These are phyloP conservation scores for Boletales sp. DNA, from an alignment of 768 basidiomycete genomes.

Conservation along the genomic window DNA sequence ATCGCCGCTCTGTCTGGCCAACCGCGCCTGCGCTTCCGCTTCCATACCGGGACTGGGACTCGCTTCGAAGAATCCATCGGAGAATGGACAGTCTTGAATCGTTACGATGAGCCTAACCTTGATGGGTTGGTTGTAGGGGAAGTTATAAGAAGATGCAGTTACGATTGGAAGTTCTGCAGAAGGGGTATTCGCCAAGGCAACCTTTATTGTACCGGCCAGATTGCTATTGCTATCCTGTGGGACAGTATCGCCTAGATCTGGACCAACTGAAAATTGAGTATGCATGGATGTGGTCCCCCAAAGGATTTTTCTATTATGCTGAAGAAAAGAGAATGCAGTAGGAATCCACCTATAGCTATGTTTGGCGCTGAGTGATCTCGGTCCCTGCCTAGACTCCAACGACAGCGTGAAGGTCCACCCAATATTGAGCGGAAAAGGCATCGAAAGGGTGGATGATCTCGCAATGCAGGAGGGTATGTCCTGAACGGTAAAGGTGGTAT, in stretches of 20 bases:
- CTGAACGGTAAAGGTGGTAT: constrained; percentile 2
- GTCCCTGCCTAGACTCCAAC: constrained; percentile 2
- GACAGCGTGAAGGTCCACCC: constrained; percentile 17
- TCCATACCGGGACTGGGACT: background rate
- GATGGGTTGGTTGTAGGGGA: background rate
- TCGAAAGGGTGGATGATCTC: background rate
- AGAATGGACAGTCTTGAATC: constrained; percentile 13
- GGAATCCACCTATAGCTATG: constrained; percentile 3
- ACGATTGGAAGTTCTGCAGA: background rate
- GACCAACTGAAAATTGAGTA: constrained; percentile 4
- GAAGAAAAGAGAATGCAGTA: constrained; percentile 8
- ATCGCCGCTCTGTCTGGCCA: constrained; percentile 5
- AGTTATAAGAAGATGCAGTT: background rate
- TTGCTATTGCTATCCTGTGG: too few species aligned
- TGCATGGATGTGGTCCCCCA: constrained; percentile 14
- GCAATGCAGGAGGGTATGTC: background rate
- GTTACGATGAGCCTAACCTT: constrained; percentile 12
- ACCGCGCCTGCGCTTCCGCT: background rate
- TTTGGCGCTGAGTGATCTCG: background rate
- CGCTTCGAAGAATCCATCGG: constrained; percentile 12
- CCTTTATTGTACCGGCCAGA: background rate
- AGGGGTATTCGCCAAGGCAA: constrained; percentile 2
- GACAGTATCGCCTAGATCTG: background rate
- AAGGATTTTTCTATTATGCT: background rate
- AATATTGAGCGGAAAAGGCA: constrained; percentile 6